Conservation (phyloP, 73 alveolate species). For the Paramecium caudatum region DNA sequence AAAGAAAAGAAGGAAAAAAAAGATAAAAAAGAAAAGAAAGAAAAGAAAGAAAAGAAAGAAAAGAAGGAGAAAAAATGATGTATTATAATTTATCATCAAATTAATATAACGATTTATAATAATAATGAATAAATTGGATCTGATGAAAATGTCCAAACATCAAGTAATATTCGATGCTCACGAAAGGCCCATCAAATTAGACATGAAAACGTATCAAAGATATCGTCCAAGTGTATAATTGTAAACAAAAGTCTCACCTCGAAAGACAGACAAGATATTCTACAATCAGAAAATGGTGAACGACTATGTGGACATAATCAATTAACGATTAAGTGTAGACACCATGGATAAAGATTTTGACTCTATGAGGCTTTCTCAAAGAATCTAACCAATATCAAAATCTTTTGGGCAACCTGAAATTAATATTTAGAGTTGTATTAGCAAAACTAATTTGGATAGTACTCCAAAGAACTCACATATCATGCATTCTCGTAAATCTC, state of each 20-base stretch:
- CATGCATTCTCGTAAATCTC: conserved; percentile 28
- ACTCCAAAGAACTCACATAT: neutral
- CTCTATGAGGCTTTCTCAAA: neutral
- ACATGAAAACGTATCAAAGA: neutral
- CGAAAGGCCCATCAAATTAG: conserved; percentile 34
- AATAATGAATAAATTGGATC: no score
- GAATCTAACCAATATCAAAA: neutral
- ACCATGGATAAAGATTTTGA: neutral
- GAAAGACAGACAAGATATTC: conserved; percentile 2
- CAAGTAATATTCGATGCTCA: conserved; percentile 2
- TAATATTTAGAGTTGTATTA: neutral
- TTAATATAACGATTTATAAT: no score
- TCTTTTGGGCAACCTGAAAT: no score
- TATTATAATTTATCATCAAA: no score
- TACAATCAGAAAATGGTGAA: conserved; percentile 23
- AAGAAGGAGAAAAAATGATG: no score
- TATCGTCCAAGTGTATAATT: neutral
- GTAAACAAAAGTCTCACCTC: conserved; percentile 2
- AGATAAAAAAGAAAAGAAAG: conserved; percentile 2
- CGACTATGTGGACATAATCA: conserved; percentile 15
- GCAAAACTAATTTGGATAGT: conserved; percentile 31
- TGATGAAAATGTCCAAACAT: no score
- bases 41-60: neutral
- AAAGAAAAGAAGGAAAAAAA: neutral
- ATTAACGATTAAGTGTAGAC: neutral